Conservation (phyloP, 495 filamentous ascomycete species). For the Patellaria atrata region DNA sequence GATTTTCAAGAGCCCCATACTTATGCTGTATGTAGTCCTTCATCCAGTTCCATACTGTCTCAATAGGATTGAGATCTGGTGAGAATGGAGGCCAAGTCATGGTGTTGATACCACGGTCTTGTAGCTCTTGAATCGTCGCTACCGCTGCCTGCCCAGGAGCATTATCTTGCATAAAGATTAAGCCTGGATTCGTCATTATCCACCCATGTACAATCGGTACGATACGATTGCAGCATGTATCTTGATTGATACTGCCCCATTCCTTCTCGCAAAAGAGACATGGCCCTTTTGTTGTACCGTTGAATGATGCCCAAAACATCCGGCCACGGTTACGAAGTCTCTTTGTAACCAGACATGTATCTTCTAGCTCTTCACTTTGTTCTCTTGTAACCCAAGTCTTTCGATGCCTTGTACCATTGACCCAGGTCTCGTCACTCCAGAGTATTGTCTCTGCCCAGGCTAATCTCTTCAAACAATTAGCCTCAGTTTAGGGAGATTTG, state of each 20-base stretch:
- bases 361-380: slow-evolving; percentile 13
- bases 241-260: slow-evolving; percentile 10
- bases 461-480: background rate
- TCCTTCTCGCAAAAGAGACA: slow-evolving; percentile 21
- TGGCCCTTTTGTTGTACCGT: slow-evolving; percentile 9
- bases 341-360: slow-evolving; percentile 16
- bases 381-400: slow-evolving; percentile 12
- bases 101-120: no score
- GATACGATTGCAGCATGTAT: slow-evolving; percentile 5
- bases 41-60: slow-evolving; percentile 18
- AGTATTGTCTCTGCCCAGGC: slow-evolving; percentile 3
- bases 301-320: slow-evolving; percentile 23
- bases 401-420: slow-evolving; percentile 5
- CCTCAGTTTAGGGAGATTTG: background rate
- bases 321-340: slow-evolving; percentile 12
- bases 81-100: slow-evolving; percentile 21
- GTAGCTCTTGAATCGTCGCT: slow-evolving; percentile 1
- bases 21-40: slow-evolving; percentile 10
- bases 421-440: slow-evolving; percentile 14
- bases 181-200: slow-evolving; percentile 7
- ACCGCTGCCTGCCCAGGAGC: slow-evolving; percentile 13
- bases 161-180: slow-evolving; percentile 13
- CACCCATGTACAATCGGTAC: slow-evolving; percentile 12
- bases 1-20: background rate
- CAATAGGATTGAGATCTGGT: slow-evolving; percentile 21